These are phyloP conservation scores for Petunia secreta DNA, from an alignment of 257 asterid genomes.

Conservation along the genomic window DNA sequence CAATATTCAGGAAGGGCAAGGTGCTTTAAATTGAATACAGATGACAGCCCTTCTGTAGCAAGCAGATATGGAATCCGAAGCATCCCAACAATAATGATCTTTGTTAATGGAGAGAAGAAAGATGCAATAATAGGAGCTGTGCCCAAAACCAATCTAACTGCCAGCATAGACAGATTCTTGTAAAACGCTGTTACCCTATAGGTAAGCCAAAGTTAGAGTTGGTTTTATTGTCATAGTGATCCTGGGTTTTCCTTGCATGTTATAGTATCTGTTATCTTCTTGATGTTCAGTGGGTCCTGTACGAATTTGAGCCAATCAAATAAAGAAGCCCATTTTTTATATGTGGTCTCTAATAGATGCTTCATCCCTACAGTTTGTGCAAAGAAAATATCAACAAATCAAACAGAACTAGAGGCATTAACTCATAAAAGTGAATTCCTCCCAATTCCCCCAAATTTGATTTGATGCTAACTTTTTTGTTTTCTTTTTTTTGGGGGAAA, in stretches of 20 bases:
- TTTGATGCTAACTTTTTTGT: too few species aligned
- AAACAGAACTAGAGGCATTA: too few species aligned
- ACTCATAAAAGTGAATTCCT: too few species aligned
- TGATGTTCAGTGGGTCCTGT: too few species aligned
- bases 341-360: too few species aligned
- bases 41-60: conserved; percentile 33
- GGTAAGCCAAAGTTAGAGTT: not conserved
- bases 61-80: conserved; percentile 37
- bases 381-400: too few species aligned
- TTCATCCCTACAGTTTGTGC: too few species aligned
- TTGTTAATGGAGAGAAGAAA: conserved; percentile 35
- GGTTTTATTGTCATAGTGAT: not conserved
- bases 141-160: conserved; percentile 37
- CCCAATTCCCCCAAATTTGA: too few species aligned
- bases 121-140: conserved; percentile 41
- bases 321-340: too few species aligned
- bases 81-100: conserved; percentile 40
- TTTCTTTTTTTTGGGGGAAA: too few species aligned
- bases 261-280: not conserved
- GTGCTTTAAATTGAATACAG: conserved; percentile 38
- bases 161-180: conserved; percentile 38
- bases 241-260: not conserved
- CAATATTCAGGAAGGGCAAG: conserved; percentile 27
- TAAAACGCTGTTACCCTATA: conserved; percentile 15
- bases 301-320: too few species aligned